Evolutionary conservation across 2,329 filamentous ascomycete genomes (phyloP).

Genomic region (Sporothrix globosa): DNA sequence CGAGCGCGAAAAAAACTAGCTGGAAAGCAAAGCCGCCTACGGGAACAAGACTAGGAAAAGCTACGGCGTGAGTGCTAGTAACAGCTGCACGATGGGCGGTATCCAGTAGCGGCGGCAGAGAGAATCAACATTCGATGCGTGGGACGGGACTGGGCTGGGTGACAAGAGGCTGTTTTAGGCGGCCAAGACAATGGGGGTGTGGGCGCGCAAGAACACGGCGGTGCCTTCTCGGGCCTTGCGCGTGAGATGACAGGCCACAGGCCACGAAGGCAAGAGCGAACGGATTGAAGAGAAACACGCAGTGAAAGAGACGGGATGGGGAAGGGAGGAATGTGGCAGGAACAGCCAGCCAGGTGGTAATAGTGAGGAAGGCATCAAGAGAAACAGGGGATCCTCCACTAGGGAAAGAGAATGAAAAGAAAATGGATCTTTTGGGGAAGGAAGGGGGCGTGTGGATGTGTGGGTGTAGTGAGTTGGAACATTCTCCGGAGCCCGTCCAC

Average conservation of each 20-base stretch:
- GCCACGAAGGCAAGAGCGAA: constrained; percentile 13
- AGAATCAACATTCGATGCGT: constrained; percentile 35
- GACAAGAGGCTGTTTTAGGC: constrained; percentile 33
- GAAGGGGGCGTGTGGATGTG: constrained; percentile 19
- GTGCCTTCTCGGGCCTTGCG: background rate
- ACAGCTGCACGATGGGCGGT: constrained; percentile 30
- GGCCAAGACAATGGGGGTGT: constrained; percentile 26
- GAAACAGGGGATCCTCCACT: constrained; percentile 18
- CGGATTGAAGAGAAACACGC: background rate
- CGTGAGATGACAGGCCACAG: constrained; percentile 15
- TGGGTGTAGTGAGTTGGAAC: constrained; percentile 23
- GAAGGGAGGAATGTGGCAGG: background rate
- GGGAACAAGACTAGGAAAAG: constrained; percentile 23
- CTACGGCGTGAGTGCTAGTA: constrained; percentile 23
- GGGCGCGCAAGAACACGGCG: constrained; percentile 8
- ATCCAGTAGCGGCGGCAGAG: constrained; percentile 29
- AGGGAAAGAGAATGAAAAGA: constrained; percentile 12
- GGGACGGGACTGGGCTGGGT: constrained; percentile 10
- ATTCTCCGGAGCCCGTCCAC: constrained; percentile 22
- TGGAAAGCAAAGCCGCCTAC: constrained; percentile 24
- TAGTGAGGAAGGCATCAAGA: constrained; percentile 3
- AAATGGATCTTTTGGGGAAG: constrained; percentile 3
- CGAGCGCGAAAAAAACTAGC: constrained; percentile 32
- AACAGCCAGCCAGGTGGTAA: constrained; percentile 19
- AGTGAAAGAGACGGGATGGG: constrained; percentile 12